Evolutionary conservation across 2,329 filamentous ascomycete species (phyloP).

Genomic region (Phoma sp.): DNA sequence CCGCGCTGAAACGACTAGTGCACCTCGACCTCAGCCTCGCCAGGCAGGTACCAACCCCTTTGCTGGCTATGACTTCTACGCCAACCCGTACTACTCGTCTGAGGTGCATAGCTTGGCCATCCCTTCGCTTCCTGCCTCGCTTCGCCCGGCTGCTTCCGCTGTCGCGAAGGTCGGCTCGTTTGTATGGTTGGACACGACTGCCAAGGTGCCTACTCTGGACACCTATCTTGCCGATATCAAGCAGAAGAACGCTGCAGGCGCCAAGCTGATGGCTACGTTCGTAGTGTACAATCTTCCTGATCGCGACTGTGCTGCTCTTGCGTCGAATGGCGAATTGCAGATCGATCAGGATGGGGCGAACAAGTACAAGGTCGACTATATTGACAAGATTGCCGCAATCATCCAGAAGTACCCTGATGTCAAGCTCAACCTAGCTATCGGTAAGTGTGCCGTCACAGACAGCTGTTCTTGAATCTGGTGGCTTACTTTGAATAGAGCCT

Average conservation of each 20-base stretch:
- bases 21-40: conserved; percentile 21
- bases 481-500: conserved; percentile 53
- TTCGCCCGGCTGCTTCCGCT: conserved; percentile 58
- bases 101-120: conserved; percentile 65
- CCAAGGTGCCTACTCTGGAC: conserved; percentile 59
- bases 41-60: conserved; percentile 60
- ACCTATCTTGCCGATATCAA: conserved; percentile 58
- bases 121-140: conserved; percentile 64
- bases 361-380: conserved; percentile 60
- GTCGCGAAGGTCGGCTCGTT: conserved; percentile 62
- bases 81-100: conserved; percentile 62
- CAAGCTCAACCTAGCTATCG: conserved; percentile 60
- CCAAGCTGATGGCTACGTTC: conserved; percentile 59
- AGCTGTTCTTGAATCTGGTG: background rate
- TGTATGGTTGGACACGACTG: conserved; percentile 61
- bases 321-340: conserved; percentile 68
- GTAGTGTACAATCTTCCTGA: conserved; percentile 71
- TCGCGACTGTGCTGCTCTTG: conserved; percentile 68
- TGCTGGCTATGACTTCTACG: conserved; percentile 58
- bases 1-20: conserved; percentile 18
- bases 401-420: conserved; percentile 63
- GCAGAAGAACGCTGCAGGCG: conserved; percentile 57
- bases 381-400: conserved; percentile 62
- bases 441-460: conserved; percentile 25
- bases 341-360: conserved; percentile 61